These are phyloP conservation scores for Leucoagaricus sp. DNA, from an alignment of 1,284 basidiomycete genomes.

Conservation along the genomic window DNA sequence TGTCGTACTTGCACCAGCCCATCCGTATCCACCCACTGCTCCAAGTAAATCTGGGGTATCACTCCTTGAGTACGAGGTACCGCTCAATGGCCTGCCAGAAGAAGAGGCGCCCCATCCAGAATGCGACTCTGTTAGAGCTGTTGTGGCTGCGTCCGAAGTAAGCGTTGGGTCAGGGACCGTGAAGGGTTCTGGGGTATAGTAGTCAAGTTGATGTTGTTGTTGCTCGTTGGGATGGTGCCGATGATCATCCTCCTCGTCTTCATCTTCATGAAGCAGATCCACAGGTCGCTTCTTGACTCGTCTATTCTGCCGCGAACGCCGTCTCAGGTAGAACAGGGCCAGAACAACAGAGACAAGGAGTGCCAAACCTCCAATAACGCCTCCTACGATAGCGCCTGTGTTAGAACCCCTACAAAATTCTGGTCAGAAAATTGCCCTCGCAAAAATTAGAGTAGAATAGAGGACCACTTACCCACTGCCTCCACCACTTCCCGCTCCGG, in stretches of 20 bases:
- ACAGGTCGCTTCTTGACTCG: slow-evolving; percentile 55
- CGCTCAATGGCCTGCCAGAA: slow-evolving; percentile 37
- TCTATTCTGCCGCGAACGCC: slow-evolving; percentile 39
- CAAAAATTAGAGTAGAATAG: too few species aligned
- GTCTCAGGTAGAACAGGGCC: slow-evolving; percentile 52
- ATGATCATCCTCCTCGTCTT: slow-evolving; percentile 33
- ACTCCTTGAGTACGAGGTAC: slow-evolving; percentile 31
- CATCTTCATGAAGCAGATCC: slow-evolving; percentile 63
- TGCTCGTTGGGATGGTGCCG: slow-evolving; percentile 37
- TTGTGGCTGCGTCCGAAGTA: slow-evolving; percentile 19
- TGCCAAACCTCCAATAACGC: slow-evolving; percentile 64
- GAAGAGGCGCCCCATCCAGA: slow-evolving; percentile 16
- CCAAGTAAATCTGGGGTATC: slow-evolving; percentile 40
- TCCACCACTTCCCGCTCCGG: slow-evolving; percentile 16
- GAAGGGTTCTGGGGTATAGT: slow-evolving; percentile 75
- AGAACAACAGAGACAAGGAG: slow-evolving; percentile 43
- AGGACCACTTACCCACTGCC: slow-evolving; percentile 28
- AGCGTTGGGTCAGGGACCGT: slow-evolving; percentile 62
- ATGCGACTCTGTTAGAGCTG: slow-evolving; percentile 11
- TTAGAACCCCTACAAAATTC: slow-evolving; percentile 38
- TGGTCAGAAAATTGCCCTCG: slow-evolving; percentile 5
- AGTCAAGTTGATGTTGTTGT: slow-evolving; percentile 42
- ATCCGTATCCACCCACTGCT: slow-evolving; percentile 17
- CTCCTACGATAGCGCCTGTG: slow-evolving; percentile 68
- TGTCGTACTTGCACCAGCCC: slow-evolving; percentile 21